A percentile compares a stretch with the other conserved stretches of the same genome.
Conservation (phyloP, 768 basidiomycete genomes). For the Amanita polypyramis region DNA sequence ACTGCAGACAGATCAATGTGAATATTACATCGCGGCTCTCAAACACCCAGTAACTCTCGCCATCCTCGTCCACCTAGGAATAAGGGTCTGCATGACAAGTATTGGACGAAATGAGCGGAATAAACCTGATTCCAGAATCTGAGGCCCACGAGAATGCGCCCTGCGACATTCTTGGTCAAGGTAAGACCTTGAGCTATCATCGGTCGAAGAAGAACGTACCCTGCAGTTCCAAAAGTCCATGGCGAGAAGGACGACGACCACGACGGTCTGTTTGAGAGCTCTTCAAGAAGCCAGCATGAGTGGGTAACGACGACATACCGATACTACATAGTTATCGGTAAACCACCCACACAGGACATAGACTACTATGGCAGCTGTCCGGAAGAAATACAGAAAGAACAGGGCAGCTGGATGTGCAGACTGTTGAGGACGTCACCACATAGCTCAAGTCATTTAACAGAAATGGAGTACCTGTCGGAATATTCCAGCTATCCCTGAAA, state of each 20-base stretch:
- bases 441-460: background rate
- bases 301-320: slow-evolving; percentile 39
- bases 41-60: slow-evolving; percentile 95
- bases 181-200: background rate
- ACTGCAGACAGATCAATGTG: slow-evolving; percentile 3
- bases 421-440: slow-evolving; percentile 23
- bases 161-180: slow-evolving; percentile 72
- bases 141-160: slow-evolving; percentile 86
- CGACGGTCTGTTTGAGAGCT: slow-evolving; percentile 48
- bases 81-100: background rate
- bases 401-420: slow-evolving; percentile 76
- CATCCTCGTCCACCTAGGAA: slow-evolving; percentile 87
- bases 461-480: slow-evolving; percentile 51
- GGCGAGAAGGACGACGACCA: slow-evolving; percentile 86
- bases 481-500: slow-evolving; percentile 59
- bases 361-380: slow-evolving; percentile 77
- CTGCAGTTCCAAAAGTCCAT: slow-evolving; percentile 99
- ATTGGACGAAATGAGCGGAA: slow-evolving; percentile 1
- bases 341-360: slow-evolving; percentile 92
- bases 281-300: background rate
- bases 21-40: slow-evolving; percentile 85
- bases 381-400: slow-evolving; percentile 85
- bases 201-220: slow-evolving; percentile 30
- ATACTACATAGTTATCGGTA: slow-evolving; percentile 86
- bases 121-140: slow-evolving; percentile 93